Percentiles rank a stretch among this genome's conserved stretches.
These are phyloP conservation scores for Xylaria sp. DNA, from an alignment of 2,329 filamentous ascomycete genomes.

Conservation along the genomic window DNA sequence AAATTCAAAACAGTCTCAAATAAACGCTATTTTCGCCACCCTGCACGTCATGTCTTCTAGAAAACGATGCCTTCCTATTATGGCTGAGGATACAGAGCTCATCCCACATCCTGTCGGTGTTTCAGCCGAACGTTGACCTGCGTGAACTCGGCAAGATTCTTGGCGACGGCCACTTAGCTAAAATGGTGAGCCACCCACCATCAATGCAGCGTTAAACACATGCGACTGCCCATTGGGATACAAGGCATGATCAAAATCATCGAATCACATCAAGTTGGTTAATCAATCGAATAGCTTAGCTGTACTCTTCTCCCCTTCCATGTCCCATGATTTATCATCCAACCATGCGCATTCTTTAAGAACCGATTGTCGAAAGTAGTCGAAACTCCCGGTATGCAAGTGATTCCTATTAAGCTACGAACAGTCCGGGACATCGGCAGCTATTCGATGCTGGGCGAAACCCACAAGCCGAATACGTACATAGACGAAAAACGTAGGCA, in stretches of 20 bases:
- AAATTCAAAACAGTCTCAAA: conserved; percentile 36
- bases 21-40: conserved; percentile 37
- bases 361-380: background rate
- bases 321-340: background rate
- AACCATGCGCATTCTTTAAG: background rate
- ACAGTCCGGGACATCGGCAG: background rate
- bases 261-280: background rate
- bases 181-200: conserved; percentile 4
- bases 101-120: conserved; percentile 26
- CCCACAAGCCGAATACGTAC: conserved; percentile 8
- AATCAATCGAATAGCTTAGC: background rate
- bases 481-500: conserved; percentile 6
- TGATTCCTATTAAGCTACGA: background rate
- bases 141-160: conserved; percentile 13
- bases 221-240: background rate
- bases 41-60: conserved; percentile 48
- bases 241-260: background rate
- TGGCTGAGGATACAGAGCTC: conserved; percentile 20
- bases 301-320: background rate
- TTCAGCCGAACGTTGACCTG: conserved; percentile 21
- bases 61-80: conserved; percentile 45
- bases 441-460: conserved; percentile 11
- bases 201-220: background rate
- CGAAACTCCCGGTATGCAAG: background rate
- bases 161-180: conserved; percentile 16